A percentile compares a stretch with the other conserved stretches of the same genome.
phyloP scores from a whole-genome alignment of 2,329 filamentous ascomycete species.

The Hypoxylon rubiginosum region DNA sequence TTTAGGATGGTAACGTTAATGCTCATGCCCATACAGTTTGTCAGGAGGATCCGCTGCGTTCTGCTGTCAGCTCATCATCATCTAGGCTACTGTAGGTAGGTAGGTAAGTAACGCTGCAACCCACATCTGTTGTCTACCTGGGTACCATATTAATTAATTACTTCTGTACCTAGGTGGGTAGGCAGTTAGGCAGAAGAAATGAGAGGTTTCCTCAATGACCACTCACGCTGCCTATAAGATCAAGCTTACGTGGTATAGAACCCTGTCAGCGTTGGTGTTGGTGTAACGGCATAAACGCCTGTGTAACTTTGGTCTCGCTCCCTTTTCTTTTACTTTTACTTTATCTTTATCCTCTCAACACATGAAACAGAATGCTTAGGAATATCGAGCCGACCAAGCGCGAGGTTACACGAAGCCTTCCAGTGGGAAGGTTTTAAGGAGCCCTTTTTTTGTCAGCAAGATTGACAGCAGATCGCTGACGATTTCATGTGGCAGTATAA shows the following conservation, averaged over 20 bases:
- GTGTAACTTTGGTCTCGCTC: conserved; percentile 31
- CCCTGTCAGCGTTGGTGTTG: conserved; percentile 22
- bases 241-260: conserved; percentile 28
- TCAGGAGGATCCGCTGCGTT: conserved; percentile 26
- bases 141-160: no score
- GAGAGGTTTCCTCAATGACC: conserved; percentile 2
- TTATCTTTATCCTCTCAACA: neutral
- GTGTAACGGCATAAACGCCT: conserved; percentile 39
- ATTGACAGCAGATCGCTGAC: conserved; percentile 14
- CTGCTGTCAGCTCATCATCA: conserved; percentile 30
- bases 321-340: no score
- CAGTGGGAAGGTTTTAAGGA: neutral
- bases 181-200: conserved; percentile 6
- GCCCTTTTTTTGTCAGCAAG: conserved; percentile 1
- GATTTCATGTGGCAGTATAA: conserved; percentile 1
- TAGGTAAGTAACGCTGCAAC: conserved; percentile 17
- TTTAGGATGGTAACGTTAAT: conserved; percentile 1
- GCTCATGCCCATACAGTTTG: neutral
- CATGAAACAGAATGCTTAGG: neutral
- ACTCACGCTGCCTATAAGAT: conserved; percentile 7
- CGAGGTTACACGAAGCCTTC: conserved; percentile 26
- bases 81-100: conserved; percentile 5
- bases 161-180: no score
- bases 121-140: no score
- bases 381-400: conserved; percentile 32